Evolutionary conservation across 331 rosid genomes (phyloP).

Genomic region (Stylosanthes scabra): DNA sequence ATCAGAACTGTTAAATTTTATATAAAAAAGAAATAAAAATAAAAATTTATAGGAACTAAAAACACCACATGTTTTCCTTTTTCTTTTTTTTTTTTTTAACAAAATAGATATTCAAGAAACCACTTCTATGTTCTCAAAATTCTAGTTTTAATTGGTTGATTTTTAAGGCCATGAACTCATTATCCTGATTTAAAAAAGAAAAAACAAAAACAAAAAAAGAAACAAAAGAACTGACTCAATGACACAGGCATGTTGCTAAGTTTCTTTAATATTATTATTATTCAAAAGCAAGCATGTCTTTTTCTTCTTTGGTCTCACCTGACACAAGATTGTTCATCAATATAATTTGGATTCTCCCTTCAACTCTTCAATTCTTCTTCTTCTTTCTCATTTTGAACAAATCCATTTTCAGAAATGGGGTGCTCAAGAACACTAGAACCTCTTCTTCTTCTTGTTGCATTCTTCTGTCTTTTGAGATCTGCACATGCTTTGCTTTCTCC

Average conservation of each 20-base stretch:
- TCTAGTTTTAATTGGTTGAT: slow-evolving; percentile 47
- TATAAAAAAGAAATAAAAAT: no score
- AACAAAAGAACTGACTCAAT: slow-evolving; percentile 42
- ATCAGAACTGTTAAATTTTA: no score
- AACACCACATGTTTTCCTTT: no score
- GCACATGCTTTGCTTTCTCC: slow-evolving; percentile 77
- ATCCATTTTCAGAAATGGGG: slow-evolving; percentile 49
- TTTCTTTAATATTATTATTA: slow-evolving; percentile 51
- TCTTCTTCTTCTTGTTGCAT: slow-evolving; percentile 51
- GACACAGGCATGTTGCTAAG: slow-evolving; percentile 77
- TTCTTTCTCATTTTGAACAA: slow-evolving; percentile 52
- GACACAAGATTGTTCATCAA: slow-evolving; percentile 63
- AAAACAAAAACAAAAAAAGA: no score
- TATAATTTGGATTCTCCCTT: slow-evolving; percentile 56
- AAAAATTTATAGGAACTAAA: no score
- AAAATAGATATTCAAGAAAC: no score
- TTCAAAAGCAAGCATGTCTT: slow-evolving; percentile 50
- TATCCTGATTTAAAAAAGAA: slow-evolving; percentile 33
- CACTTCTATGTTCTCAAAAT: not conserved
- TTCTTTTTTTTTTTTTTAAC: no score
- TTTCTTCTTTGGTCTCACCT: slow-evolving; percentile 60
- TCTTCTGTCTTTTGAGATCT: slow-evolving; percentile 51
- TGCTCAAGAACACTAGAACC: slow-evolving; percentile 49
- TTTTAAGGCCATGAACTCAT: slow-evolving; percentile 41
- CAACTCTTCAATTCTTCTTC: slow-evolving; percentile 43